phyloP scores from a whole-genome alignment of 1,139 yeast species.

The Pneumocystis carinii region DNA sequence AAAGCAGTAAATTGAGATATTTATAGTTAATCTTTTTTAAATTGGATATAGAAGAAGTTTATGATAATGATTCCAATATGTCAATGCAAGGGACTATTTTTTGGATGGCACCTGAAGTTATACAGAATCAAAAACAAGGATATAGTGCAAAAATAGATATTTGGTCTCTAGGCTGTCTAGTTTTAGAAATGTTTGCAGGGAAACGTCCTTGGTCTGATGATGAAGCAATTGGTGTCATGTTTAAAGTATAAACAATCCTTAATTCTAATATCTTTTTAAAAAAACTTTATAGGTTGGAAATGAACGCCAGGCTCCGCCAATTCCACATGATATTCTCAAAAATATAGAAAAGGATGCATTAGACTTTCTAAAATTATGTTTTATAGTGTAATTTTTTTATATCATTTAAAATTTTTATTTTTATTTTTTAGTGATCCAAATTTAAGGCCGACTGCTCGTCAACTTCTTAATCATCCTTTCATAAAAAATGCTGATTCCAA shows the following conservation, averaged over 20 bases:
- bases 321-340: slow-evolving; percentile 68
- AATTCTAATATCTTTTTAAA: slow-evolving; percentile 26
- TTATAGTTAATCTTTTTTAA: background rate
- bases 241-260: slow-evolving; percentile 19
- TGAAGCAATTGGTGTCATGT: slow-evolving; percentile 41
- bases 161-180: slow-evolving; percentile 84
- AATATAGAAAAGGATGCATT: slow-evolving; percentile 50
- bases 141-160: slow-evolving; percentile 80
- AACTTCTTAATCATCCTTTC: slow-evolving; percentile 49
- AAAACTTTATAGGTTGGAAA: slow-evolving; percentile 35
- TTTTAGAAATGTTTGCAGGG: slow-evolving; percentile 77
- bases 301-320: slow-evolving; percentile 79
- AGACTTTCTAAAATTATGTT: slow-evolving; percentile 60
- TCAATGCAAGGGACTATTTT: slow-evolving; percentile 97
- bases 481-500: slow-evolving; percentile 22
- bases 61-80: slow-evolving; percentile 85
- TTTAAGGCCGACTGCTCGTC: slow-evolving; percentile 71
- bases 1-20: slow-evolving; percentile 30
- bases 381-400: slow-evolving; percentile 20
- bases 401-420: background rate
- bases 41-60: slow-evolving; percentile 38
- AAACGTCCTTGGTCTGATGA: slow-evolving; percentile 36
- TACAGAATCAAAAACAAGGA: slow-evolving; percentile 66
- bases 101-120: slow-evolving; percentile 99
- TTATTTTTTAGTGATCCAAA: slow-evolving; percentile 40